phyloP scores from a whole-genome alignment of 2,329 filamentous ascomycete genomes.

The Colletotrichum sp. region DNA sequence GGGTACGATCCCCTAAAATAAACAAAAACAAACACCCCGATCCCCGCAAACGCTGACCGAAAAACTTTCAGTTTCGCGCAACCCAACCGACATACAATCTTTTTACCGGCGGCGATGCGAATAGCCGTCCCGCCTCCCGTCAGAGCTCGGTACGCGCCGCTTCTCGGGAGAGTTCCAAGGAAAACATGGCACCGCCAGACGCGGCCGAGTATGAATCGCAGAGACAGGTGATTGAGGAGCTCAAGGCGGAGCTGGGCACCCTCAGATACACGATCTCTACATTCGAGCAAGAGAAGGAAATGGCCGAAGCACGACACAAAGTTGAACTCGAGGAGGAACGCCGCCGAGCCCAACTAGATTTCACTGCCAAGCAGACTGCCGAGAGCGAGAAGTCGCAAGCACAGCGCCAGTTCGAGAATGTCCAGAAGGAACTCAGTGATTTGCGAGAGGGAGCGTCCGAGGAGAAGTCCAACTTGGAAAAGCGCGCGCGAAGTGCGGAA shows the following conservation, averaged over 20 bases:
- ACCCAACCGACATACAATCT: constrained; percentile 66
- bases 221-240: constrained; percentile 69
- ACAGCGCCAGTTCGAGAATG: constrained; percentile 51
- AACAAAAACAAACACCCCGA: constrained; percentile 1
- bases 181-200: constrained; percentile 64
- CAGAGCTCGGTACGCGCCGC: constrained; percentile 50
- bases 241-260: constrained; percentile 89
- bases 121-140: constrained; percentile 42
- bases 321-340: constrained; percentile 84
- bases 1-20: constrained; percentile 36
- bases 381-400: constrained; percentile 60
- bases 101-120: constrained; percentile 56
- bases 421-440: constrained; percentile 57
- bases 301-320: constrained; percentile 78
- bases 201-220: constrained; percentile 65
- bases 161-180: constrained; percentile 65
- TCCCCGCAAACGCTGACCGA: background rate
- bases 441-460: constrained; percentile 54
- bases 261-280: constrained; percentile 88
- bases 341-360: constrained; percentile 84
- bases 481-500: constrained; percentile 71
- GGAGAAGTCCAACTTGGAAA: constrained; percentile 71
- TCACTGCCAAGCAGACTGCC: constrained; percentile 67
- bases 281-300: constrained; percentile 85
- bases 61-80: constrained; percentile 46